Percentiles rank a stretch among this genome's conserved stretches.
Evolutionary conservation across 2,329 filamentous ascomycete species (phyloP).

Genomic region (Berkeleyomyces basicola): DNA sequence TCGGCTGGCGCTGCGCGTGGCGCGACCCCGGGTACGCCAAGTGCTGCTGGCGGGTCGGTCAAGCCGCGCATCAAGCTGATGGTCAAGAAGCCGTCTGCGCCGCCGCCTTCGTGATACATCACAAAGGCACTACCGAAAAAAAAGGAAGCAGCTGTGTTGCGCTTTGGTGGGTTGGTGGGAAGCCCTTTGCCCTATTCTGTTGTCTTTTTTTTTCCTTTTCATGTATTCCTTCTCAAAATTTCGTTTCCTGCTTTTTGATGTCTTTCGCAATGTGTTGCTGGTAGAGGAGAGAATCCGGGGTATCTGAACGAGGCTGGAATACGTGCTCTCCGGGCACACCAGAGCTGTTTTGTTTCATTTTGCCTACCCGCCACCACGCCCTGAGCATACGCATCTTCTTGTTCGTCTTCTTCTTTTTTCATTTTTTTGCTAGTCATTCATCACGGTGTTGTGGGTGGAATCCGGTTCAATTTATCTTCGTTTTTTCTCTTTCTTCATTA

Average conservation of each 20-base stretch:
- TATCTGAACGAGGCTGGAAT: no score
- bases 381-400: background rate
- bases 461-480: background rate
- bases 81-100: slow-evolving; percentile 12
- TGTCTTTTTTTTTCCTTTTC: no score
- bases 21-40: background rate
- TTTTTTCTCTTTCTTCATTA: background rate
- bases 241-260: no score
- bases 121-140: background rate
- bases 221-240: no score
- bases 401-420: background rate
- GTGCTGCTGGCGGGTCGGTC: background rate
- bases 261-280: no score
- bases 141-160: no score
- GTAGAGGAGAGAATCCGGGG: no score
- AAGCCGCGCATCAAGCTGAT: slow-evolving; percentile 13
- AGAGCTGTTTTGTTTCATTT: no score
- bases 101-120: background rate
- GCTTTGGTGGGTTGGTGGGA: no score
- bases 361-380: no score
- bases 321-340: no score
- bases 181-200: no score
- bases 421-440: background rate
- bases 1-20: background rate
- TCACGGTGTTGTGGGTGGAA: background rate